Conservation (phyloP, 768 basidiomycete genomes). For the Collybiopsis confluens region DNA sequence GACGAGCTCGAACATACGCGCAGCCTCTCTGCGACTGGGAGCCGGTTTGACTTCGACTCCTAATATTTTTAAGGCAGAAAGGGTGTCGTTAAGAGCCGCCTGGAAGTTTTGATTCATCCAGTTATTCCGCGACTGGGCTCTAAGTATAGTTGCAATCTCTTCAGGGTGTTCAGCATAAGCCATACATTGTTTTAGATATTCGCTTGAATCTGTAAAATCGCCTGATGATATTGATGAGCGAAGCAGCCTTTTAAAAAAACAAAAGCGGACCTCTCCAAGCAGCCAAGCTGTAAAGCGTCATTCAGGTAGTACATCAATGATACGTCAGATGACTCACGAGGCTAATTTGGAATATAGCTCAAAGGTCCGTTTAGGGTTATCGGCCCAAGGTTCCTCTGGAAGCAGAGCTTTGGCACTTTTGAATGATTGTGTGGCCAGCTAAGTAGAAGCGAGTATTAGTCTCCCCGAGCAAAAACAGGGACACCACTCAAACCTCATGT, state of each 20-base stretch:
- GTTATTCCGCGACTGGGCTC: conserved; percentile 59
- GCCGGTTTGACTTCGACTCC: conserved; percentile 56
- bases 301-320: background rate
- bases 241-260: background rate
- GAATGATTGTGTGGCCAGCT: conserved; percentile 64
- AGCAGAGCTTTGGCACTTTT: conserved; percentile 54
- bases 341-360: conserved; percentile 53
- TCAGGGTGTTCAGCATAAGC: conserved; percentile 43
- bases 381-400: conserved; percentile 48
- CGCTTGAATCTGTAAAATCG: conserved; percentile 48
- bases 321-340: conserved; percentile 40
- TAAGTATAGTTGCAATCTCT: conserved; percentile 52
- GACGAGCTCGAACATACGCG: conserved; percentile 64
- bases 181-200: conserved; percentile 51
- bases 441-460: background rate
- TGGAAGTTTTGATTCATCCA: conserved; percentile 56
- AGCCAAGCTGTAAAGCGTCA: conserved; percentile 36
- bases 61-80: conserved; percentile 54
- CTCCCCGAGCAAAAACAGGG: background rate
- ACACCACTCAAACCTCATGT: conserved; percentile 49
- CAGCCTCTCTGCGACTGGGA: conserved; percentile 51
- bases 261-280: conserved; percentile 55
- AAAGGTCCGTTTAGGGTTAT: conserved; percentile 41
- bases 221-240: conserved; percentile 29
- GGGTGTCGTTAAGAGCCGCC: conserved; percentile 54